Evolutionary conservation across 305 asterid genomes (phyloP), one percentile per base, ranked within the genome.

Genomic region (Solanum hybrid): DNA sequence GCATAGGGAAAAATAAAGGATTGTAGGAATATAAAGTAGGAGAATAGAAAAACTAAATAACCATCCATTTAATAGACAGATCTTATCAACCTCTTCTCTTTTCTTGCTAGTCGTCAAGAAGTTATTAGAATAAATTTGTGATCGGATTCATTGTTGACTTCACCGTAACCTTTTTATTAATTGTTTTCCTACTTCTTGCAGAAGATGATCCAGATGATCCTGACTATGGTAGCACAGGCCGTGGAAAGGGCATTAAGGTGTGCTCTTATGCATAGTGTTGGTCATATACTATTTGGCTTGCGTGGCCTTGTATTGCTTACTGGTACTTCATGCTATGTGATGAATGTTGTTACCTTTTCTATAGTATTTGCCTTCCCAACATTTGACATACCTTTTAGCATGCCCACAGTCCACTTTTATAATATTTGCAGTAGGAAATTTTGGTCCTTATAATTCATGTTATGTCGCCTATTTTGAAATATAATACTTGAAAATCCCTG

Each of bases 131-230:
- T 51, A 85, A 11, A 6, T 46, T 51, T 29, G 88, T 57, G 75
- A 57, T 40, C 4, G 34, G 84, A 22, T 37, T 89, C 86, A 34
- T 11, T 78, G 42, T 20, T 31, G 88, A 22, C 31, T 75, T 57
- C 64, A 24, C 75, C 11, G 11, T 64, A 11, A n/a, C 28, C 39
- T 37, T 80, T 61, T 40, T 26, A 20, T 40, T 18, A 7, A 16
- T 22, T 88, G 35, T 37, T 88, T 46, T 89, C 89, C 80, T 92
- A 46, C 67, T 92, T 71, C 91, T 85, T 90, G 96, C 97, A 98
- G 99, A 95, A 92, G 99, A 97, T 90, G 99, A 98, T 91, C 99
- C 98, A 5, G 98, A 93, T 81, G 99, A 98, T 90, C 99, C 99
- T 83, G 95, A 95, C 91, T 93, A 67, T 91, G 97, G 95, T 79